Evolutionary conservation across 2,329 filamentous ascomycete genomes (phyloP).

Genomic region (Neoarthrinium moseri): DNA sequence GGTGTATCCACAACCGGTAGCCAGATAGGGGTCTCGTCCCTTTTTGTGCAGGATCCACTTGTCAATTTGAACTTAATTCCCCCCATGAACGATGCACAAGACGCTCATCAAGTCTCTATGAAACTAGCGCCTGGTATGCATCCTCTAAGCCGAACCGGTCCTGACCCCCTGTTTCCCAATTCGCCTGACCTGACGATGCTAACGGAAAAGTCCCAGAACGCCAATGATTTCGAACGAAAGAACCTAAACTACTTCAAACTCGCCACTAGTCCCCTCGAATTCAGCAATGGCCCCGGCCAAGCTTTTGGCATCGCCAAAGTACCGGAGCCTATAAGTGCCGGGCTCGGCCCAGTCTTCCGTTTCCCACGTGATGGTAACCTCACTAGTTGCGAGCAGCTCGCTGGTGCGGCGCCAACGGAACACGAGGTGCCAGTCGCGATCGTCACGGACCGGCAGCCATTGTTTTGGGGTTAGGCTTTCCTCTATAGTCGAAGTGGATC

Average conservation of each 20-base stretch:
- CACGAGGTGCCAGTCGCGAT: conserved; percentile 79
- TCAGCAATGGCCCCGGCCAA: conserved; percentile 58
- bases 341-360: conserved; percentile 56
- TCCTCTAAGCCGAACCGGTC: no score
- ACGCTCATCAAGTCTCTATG: no score
- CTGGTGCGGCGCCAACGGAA: conserved; percentile 78
- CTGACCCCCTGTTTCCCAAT: no score
- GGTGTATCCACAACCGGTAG: no score
- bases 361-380: conserved; percentile 77
- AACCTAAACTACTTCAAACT: conserved; percentile 37
- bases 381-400: conserved; percentile 68
- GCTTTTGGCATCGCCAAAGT: conserved; percentile 78
- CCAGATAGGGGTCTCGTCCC: no score
- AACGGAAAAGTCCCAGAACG: no score
- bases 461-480: conserved; percentile 12
- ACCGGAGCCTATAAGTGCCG: conserved; percentile 73
- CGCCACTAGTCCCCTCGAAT: conserved; percentile 67
- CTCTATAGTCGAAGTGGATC: no score
- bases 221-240: not conserved
- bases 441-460: conserved; percentile 71
- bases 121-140: no score
- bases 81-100: no score
- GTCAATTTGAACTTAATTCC: no score
- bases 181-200: no score
- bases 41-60: no score